phyloP scores from a whole-genome alignment of 208 protist species.

The Trypanosoma theileri region DNA sequence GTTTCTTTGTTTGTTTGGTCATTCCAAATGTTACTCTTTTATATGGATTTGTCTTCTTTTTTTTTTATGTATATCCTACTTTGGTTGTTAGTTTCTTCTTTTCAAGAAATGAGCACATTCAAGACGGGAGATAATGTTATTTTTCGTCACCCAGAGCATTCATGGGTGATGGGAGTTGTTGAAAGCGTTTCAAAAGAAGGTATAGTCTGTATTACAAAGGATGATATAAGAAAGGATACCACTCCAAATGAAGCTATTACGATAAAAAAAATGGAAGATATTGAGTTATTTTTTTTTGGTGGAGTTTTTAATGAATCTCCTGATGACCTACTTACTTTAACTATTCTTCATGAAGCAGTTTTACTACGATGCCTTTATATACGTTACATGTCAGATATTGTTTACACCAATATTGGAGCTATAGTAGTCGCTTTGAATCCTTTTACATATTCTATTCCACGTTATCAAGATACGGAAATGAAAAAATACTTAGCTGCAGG shows the following conservation, averaged over 20 bases:
- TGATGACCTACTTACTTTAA: constrained; percentile 34
- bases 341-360: constrained; percentile 37
- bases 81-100: background rate
- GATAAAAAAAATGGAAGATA: constrained; percentile 14
- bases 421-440: constrained; percentile 47
- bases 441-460: constrained; percentile 42
- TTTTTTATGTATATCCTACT: background rate
- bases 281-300: constrained; percentile 19
- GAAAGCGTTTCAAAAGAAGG: background rate
- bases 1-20: background rate
- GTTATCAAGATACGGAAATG: constrained; percentile 37
- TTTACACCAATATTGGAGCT: constrained; percentile 47
- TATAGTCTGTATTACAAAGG: constrained; percentile 5
- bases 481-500: constrained; percentile 32
- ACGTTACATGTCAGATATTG: constrained; percentile 34
- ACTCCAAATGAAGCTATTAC: constrained; percentile 9
- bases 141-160: constrained; percentile 28
- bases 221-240: constrained; percentile 21
- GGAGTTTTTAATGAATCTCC: constrained; percentile 27
- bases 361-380: constrained; percentile 33
- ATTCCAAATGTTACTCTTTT: background rate
- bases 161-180: constrained; percentile 22
- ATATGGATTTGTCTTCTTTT: constrained; percentile 5
- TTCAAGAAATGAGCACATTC: constrained; percentile 2
- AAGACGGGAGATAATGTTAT: constrained; percentile 14